Percentiles rank a stretch among this genome's conserved stretches.
Evolutionary conservation across 1,139 yeast genomes (phyloP).

Genomic region (Yamadazyma oceani): DNA sequence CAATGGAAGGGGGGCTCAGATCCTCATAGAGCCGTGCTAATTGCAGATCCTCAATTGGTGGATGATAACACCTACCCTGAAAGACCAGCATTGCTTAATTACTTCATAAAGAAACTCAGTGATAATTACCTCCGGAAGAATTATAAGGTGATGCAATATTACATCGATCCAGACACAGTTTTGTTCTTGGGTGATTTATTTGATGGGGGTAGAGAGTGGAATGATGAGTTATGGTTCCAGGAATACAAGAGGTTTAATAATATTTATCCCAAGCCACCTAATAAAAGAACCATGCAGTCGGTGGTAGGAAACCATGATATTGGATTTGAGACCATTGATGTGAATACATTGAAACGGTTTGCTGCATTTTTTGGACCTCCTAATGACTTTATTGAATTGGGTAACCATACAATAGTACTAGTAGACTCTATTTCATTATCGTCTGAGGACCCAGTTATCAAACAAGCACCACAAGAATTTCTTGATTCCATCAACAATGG

Average conservation of each 20-base stretch:
- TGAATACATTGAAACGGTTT: slow-evolving; percentile 60
- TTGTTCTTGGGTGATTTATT: slow-evolving; percentile 87
- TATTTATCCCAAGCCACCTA: slow-evolving; percentile 55
- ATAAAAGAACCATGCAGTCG: slow-evolving; percentile 52
- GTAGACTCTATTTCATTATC: slow-evolving; percentile 83
- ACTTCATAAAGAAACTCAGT: slow-evolving; percentile 47
- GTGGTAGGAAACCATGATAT: slow-evolving; percentile 96
- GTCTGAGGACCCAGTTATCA: slow-evolving; percentile 29
- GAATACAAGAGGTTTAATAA: slow-evolving; percentile 68
- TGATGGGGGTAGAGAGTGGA: slow-evolving; percentile 95
- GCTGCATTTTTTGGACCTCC: slow-evolving; percentile 71
- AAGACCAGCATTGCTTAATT: slow-evolving; percentile 46
- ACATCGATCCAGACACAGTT: slow-evolving; percentile 71
- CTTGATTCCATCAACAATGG: slow-evolving; percentile 21
- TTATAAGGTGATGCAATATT: slow-evolving; percentile 58
- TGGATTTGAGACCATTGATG: slow-evolving; percentile 75
- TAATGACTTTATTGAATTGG: slow-evolving; percentile 53
- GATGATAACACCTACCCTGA: slow-evolving; percentile 74
- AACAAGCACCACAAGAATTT: slow-evolving; percentile 26
- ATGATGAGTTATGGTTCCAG: slow-evolving; percentile 56
- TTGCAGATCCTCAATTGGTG: slow-evolving; percentile 93
- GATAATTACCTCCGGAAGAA: slow-evolving; percentile 83
- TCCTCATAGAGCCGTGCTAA: slow-evolving; percentile 65
- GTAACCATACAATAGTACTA: slow-evolving; percentile 75
- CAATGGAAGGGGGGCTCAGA: slow-evolving; percentile 37